Evolutionary conservation across 345 rosid species (phyloP).

Genomic region (Trapa incisa): DNA sequence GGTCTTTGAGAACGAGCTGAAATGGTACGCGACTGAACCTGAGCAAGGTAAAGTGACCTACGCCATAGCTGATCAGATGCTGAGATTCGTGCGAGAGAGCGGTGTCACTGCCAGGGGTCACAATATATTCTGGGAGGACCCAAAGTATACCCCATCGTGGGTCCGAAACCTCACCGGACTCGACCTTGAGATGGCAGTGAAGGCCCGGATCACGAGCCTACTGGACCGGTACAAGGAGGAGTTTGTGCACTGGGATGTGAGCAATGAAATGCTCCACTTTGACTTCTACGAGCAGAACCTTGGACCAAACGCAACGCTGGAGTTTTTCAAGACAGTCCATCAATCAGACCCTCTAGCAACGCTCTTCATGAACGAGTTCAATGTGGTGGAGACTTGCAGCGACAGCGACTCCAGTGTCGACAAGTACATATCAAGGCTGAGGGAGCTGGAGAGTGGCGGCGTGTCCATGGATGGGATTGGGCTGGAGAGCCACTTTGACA

Average conservation of each 20-base stretch:
- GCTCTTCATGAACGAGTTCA: constrained; percentile 67
- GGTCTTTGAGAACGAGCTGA: constrained; percentile 78
- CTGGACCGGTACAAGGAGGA: constrained; percentile 66
- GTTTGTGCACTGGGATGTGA: constrained; percentile 75
- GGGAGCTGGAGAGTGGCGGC: constrained; percentile 41
- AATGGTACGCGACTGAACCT: constrained; percentile 82
- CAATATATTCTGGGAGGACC: constrained; percentile 92
- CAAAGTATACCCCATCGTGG: constrained; percentile 56
- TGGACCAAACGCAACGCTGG: constrained; percentile 50
- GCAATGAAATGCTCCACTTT: constrained; percentile 85
- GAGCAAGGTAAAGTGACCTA: constrained; percentile 53
- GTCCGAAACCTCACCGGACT: constrained; percentile 31
- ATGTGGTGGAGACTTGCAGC: constrained; percentile 69
- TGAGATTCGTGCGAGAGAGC: constrained; percentile 46
- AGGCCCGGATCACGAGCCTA: constrained; percentile 48
- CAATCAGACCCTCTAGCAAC: constrained; percentile 53
- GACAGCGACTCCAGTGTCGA: constrained; percentile 65
- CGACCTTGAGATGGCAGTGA: constrained; percentile 44
- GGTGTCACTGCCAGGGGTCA: constrained; percentile 61
- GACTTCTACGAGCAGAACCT: constrained; percentile 58
- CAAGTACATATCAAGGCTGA: constrained; percentile 35
- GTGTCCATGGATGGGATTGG: constrained; percentile 58
- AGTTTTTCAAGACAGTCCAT: constrained; percentile 50
- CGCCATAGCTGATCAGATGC: constrained; percentile 48
- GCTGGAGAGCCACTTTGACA: constrained; percentile 59